Evolutionary conservation across 1,284 basidiomycete species (phyloP), one percentile per base, ranked within the genome.

Genomic region (Abortiporus biennis): DNA sequence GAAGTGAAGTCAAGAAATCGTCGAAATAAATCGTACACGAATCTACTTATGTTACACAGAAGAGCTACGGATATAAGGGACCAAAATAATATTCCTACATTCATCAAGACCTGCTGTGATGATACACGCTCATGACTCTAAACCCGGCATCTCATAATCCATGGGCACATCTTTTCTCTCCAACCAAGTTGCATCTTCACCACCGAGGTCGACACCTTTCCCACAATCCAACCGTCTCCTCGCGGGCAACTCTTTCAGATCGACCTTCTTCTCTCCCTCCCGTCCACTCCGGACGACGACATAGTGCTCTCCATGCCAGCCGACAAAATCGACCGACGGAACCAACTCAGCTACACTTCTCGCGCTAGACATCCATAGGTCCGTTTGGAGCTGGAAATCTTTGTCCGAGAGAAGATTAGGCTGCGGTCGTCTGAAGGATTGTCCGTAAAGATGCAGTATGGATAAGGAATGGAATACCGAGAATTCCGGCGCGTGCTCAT

Each of bases 131-230:
- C 40, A 33, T 3, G 51, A 47, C 46, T 64, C 61, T 51, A 68
- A 50, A 12, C 73, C 75, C 16, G 78, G 72, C 62, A 73, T 71
- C 63, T 81, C 79, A 59, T 80, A 82, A 59, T 81, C 79, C 60
- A 81, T 80, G 44, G 78, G 78, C 12, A 83, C 74, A 52, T 83
- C 78, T 60, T 79, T 81, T 48, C 78, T 64, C 62, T 83, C 79
- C 59, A 81, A 60, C 80, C 80, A 81, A 33, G 71, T 67, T 23
- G 75, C 77, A 56, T 81, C 79, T 23, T 76, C 73, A 22, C 69
- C 68, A 11, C 79, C 80, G 36, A 83, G 58, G 59, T 83, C 78
- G 12, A 81, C 78, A 30, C 78, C 79, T 51, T 77, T 80, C 40
- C 76, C 78, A 53, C 78, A 80, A 54, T 83, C 80, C 42, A 81